A percentile compares a stretch with the other conserved stretches of the same genome.
Evolutionary conservation across 768 basidiomycete genomes (phyloP).

Genomic region (Rickenella mellea): DNA sequence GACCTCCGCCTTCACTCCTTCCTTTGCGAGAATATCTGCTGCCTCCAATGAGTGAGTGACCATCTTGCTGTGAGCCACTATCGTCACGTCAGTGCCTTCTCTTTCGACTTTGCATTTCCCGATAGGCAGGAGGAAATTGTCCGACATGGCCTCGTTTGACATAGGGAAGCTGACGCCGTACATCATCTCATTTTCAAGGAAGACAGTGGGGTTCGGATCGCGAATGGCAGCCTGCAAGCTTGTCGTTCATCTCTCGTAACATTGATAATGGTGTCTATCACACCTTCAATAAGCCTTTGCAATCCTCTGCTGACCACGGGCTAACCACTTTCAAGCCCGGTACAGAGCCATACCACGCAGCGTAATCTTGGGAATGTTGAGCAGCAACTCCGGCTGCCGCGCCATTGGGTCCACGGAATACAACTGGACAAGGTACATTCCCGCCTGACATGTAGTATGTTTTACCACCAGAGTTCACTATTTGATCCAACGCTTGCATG

Average conservation of each 20-base stretch:
- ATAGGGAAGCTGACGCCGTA: conserved; percentile 97
- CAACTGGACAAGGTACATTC: conserved; percentile 95
- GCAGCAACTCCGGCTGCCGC: conserved; percentile 95
- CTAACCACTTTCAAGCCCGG: conserved; percentile 97
- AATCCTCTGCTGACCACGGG: conserved; percentile 98
- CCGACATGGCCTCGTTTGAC: conserved; percentile 90
- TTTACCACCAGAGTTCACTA: conserved; percentile 99
- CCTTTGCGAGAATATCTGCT: conserved; percentile 86
- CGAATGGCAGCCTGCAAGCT: conserved; percentile 77
- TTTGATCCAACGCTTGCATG: conserved; percentile 99
- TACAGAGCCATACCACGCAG: conserved; percentile 87
- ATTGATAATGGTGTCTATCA: too few relatives aligned
- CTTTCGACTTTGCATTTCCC: conserved; percentile 97
- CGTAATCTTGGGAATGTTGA: conserved; percentile 97
- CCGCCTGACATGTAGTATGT: conserved; percentile 99
- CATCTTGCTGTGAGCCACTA: conserved; percentile 98
- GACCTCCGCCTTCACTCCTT: conserved; percentile 95
- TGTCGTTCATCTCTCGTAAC: too few relatives aligned
- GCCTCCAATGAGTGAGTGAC: conserved; percentile 92
- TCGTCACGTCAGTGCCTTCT: conserved; percentile 84
- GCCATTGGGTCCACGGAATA: conserved; percentile 99
- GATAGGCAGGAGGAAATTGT: conserved; percentile 91
- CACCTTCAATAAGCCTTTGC: conserved; percentile 95
- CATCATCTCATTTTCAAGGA: conserved; percentile 99
- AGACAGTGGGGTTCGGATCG: conserved; percentile 96